Evolutionary conservation across 2,329 filamentous ascomycete genomes (phyloP).

Genomic region (Fusarium sp.): DNA sequence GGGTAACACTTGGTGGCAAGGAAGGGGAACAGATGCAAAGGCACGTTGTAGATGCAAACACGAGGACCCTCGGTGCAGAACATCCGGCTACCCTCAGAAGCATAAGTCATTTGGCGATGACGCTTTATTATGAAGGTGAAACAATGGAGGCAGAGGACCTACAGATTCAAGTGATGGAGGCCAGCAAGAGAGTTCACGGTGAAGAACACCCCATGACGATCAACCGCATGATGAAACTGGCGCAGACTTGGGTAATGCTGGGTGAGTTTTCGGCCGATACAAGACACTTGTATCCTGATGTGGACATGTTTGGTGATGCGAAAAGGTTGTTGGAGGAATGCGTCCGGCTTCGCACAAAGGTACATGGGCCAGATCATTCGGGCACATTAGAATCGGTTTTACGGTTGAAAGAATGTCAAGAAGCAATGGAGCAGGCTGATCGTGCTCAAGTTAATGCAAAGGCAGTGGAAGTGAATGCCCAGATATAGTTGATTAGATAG

Average conservation of each 20-base stretch:
- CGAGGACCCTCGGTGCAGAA: constrained; percentile 6
- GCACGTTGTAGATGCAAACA: constrained; percentile 24
- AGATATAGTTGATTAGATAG: not conserved
- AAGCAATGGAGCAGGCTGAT: not conserved
- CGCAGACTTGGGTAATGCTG: not conserved
- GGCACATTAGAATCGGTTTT: not conserved
- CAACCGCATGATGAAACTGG: constrained; percentile 5
- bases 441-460: not conserved
- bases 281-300: constrained; percentile 2
- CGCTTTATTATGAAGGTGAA: not conserved
- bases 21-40: constrained; percentile 24
- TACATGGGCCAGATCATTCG: not conserved
- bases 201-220: constrained; percentile 26
- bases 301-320: constrained; percentile 10
- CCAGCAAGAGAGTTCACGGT: constrained; percentile 3
- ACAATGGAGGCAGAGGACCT: constrained; percentile 7
- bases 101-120: not conserved
- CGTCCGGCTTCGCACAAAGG: not conserved
- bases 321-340: not conserved
- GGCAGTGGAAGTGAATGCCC: not conserved
- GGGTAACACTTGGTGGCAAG: not conserved
- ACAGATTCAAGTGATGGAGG: not conserved
- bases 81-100: not conserved
- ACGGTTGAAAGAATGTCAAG: not conserved
- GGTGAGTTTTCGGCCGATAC: constrained; percentile 1